Evolutionary conservation across 2,329 filamentous ascomycete genomes (phyloP), one percentile per base, ranked within the genome.

Genomic region (Aspergillus awamori): DNA sequence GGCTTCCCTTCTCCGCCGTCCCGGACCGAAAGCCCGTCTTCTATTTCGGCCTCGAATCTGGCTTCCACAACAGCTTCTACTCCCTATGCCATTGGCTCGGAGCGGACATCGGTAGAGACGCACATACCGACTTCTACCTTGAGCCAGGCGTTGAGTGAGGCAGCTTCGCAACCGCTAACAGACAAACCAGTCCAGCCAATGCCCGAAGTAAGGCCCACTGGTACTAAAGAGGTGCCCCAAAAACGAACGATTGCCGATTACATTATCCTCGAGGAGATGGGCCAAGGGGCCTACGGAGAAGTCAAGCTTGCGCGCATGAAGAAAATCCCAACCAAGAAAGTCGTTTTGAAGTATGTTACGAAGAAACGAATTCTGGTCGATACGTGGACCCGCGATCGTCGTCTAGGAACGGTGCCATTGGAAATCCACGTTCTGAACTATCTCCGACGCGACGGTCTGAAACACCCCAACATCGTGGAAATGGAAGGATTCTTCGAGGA

Each of bases 381-480:
- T 78, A 99, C 95, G 0, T 99, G 95, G 95, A 98, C 94, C 33
- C 87, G 95, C 60, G 95, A 99, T 78, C 88, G 95, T 49, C 88
- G 91, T 58, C 84, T 99, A 11, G 95, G 95, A 15, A 99, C 95
- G 0, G 95, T 99, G 0, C 95, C 95, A 1, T 82, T 99, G 62
- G 95, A 99, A 76, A 98, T 99, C 64, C 95, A 99, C 70, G 95
- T 99, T 38, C 82, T 99, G 15, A 93, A 99, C 76, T 99, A 94
- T 72, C 86, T 99, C 10, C 88, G 93, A 26, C 86, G 89, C 30
- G 93, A 88, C 62, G 86, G 84, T 24, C 79, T 87, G 63, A 83
- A 82, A 61, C 87, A 89, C 70, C 82, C 84, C 2, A 89, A 89
- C 64, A 89, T 89, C 63, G 86, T 89, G 47, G 86, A 88, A 70